phyloP scores from a whole-genome alignment of 805 yeast genomes.

The Jamesozyma jinghongensis region DNA sequence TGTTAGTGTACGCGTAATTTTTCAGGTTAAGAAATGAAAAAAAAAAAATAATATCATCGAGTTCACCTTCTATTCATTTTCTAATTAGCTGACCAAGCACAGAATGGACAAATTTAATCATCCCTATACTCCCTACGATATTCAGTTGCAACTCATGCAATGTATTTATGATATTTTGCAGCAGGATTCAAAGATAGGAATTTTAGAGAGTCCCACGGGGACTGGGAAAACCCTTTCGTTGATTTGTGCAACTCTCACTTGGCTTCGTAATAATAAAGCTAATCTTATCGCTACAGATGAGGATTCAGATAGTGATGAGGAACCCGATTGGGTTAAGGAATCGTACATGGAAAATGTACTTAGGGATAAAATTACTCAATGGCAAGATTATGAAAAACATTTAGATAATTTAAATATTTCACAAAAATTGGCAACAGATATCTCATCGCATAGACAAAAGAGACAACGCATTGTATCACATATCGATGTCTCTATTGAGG shows the following conservation, averaged over 20 bases:
- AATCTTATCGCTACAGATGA: constrained; percentile 4
- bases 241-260: constrained; percentile 75
- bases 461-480: constrained; percentile 6
- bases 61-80: no score
- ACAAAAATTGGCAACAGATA: no score
- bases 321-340: constrained; percentile 61
- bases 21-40: no score
- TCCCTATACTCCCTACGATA: constrained; percentile 74
- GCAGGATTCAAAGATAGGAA: constrained; percentile 50
- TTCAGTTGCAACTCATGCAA: constrained; percentile 70
- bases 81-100: no score
- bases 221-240: constrained; percentile 86
- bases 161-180: constrained; percentile 55
- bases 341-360: constrained; percentile 28
- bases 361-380: constrained; percentile 16
- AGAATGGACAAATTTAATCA: constrained; percentile 41
- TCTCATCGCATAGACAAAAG: background rate
- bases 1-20: no score
- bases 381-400: constrained; percentile 31
- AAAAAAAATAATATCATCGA: no score
- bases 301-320: constrained; percentile 38
- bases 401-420: constrained; percentile 23
- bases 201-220: constrained; percentile 92
- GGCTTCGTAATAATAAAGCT: constrained; percentile 54
- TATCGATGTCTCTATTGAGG: constrained; percentile 26